Conservation (phyloP, 352 stramenopile species). For the Globisporangium rhizosaccharum region DNA sequence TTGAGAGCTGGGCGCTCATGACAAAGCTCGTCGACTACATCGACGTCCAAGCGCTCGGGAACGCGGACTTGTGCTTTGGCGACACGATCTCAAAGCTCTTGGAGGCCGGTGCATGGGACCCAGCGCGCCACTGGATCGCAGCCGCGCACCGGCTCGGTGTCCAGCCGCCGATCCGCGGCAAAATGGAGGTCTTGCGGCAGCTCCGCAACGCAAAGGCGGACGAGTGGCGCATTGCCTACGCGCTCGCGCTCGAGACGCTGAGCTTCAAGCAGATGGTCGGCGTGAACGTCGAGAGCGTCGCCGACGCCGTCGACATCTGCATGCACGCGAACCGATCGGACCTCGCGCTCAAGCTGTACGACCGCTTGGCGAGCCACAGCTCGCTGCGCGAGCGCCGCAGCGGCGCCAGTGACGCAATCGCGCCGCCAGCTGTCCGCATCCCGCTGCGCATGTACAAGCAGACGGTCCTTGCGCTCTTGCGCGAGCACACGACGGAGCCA, state of each 20-base stretch:
- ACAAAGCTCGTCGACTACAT: conserved; percentile 39
- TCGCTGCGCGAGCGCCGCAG: conserved; percentile 27
- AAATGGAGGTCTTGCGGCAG: conserved; percentile 41
- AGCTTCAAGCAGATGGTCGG: conserved; percentile 60
- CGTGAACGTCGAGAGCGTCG: conserved; percentile 62
- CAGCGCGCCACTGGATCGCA: conserved; percentile 55
- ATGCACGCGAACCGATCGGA: conserved; percentile 37
- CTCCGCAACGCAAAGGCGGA: conserved; percentile 28
- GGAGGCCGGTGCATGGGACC: conserved; percentile 41
- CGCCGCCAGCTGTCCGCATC: conserved; percentile 11
- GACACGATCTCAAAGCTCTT: conserved; percentile 80
- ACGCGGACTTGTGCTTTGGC: conserved; percentile 55
- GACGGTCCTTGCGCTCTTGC: conserved; percentile 46
- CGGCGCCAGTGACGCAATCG: not conserved
- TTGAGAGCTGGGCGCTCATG: conserved; percentile 55
- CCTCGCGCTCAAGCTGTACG: conserved; percentile 57
- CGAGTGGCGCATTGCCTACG: conserved; percentile 76
- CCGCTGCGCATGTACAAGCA: conserved; percentile 71
- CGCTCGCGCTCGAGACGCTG: conserved; percentile 62
- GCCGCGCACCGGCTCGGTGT: conserved; percentile 40
- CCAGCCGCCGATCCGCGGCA: conserved; percentile 57
- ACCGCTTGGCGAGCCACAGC: conserved; percentile 34
- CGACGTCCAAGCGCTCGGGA: conserved; percentile 41
- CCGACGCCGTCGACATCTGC: conserved; percentile 66
- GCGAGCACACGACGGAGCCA: conserved; percentile 23